Evolutionary conservation across 2,329 filamentous ascomycete species (phyloP).

Genomic region (Fusarium tjaetaba): DNA sequence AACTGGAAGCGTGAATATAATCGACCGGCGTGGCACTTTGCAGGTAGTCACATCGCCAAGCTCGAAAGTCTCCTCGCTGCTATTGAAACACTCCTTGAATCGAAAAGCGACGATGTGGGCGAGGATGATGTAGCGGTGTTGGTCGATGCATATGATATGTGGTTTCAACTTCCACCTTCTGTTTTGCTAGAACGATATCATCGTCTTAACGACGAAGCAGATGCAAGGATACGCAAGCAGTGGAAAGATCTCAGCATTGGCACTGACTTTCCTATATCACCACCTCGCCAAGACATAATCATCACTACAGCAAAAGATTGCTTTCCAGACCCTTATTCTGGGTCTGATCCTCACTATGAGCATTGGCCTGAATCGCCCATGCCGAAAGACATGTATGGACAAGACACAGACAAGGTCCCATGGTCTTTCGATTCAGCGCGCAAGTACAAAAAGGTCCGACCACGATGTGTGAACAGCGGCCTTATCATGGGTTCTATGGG

Average conservation of each 20-base stretch:
- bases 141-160: conserved; percentile 53
- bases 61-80: conserved; percentile 48
- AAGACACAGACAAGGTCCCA: conserved; percentile 45
- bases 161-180: conserved; percentile 53
- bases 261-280: conserved; percentile 43
- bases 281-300: conserved; percentile 48
- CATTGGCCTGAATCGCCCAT: conserved; percentile 52
- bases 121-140: conserved; percentile 50
- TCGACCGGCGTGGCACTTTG: conserved; percentile 50
- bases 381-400: conserved; percentile 48
- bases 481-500: conserved; percentile 51
- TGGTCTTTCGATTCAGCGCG: conserved; percentile 47
- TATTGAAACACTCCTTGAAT: conserved; percentile 44
- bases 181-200: conserved; percentile 51
- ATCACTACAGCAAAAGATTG: conserved; percentile 51
- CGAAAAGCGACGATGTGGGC: conserved; percentile 14
- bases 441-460: conserved; percentile 47
- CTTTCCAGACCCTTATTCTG: conserved; percentile 47
- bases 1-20: conserved; percentile 54
- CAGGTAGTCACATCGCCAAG: conserved; percentile 52
- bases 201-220: conserved; percentile 48
- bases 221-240: conserved; percentile 40
- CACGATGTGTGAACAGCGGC: conserved; percentile 50
- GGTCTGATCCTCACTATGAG: conserved; percentile 49
- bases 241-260: conserved; percentile 34